Conservation (phyloP, 73 alveolate genomes). For the Tetrahymena borealis region DNA sequence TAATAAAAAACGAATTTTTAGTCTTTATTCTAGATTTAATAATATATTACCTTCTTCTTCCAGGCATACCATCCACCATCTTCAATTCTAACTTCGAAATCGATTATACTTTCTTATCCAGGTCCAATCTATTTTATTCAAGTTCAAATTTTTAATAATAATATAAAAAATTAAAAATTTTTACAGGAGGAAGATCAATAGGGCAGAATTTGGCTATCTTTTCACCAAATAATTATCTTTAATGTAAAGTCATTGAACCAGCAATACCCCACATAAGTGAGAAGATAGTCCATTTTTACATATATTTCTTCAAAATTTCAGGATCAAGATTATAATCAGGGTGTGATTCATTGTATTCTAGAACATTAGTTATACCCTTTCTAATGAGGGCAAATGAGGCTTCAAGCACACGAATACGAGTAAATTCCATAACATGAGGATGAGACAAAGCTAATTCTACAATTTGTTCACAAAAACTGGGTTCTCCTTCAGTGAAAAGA, state of each 20-base stretch:
- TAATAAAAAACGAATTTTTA: too few species aligned
- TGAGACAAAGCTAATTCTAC: constrained; percentile 61
- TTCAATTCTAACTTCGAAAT: constrained; percentile 90
- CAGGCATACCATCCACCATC: constrained; percentile 93
- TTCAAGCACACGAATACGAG: constrained; percentile 90
- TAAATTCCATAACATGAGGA: constrained; percentile 97
- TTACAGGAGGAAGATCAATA: constrained; percentile 61
- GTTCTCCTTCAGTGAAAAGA: constrained; percentile 65
- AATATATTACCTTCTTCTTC: constrained; percentile 86
- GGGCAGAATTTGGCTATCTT: constrained; percentile 58
- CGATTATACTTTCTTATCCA: constrained; percentile 32
- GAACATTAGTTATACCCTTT: constrained; percentile 86
- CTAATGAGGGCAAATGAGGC: constrained; percentile 93
- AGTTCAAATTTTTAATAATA: background rate
- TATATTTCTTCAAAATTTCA: constrained; percentile 62
- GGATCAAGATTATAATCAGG: constrained; percentile 89
- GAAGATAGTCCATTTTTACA: constrained; percentile 70
- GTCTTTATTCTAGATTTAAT: too few species aligned
- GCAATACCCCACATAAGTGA: constrained; percentile 96
- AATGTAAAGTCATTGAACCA: constrained; percentile 81
- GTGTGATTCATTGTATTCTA: constrained; percentile 91
- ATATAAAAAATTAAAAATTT: background rate
- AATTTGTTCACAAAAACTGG: constrained; percentile 64
- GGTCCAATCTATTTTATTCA: background rate
- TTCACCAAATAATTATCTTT: constrained; percentile 73